A percentile compares a stretch with the other conserved stretches of the same genome.
These are phyloP conservation scores for Paecilomyces fulvus DNA, from an alignment of 2,329 filamentous ascomycete species.

Conservation along the genomic window DNA sequence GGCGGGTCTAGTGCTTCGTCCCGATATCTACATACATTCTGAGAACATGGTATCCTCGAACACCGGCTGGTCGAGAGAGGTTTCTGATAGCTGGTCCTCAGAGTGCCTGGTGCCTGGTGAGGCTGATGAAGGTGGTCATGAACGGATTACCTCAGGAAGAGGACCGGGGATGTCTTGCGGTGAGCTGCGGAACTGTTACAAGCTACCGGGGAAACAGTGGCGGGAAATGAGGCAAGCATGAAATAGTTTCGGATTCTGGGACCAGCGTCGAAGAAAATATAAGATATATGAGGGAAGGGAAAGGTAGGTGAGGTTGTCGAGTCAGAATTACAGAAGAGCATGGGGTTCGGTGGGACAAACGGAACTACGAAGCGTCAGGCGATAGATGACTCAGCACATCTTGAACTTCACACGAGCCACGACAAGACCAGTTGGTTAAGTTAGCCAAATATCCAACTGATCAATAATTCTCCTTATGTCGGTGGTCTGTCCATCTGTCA, in stretches of 20 bases:
- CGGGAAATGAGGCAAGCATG: background rate
- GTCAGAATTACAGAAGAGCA: background rate
- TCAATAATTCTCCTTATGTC: background rate
- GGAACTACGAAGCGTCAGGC: slow-evolving; percentile 12
- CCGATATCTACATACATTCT: slow-evolving; percentile 61
- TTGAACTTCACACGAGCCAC: background rate
- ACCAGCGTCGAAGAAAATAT: background rate
- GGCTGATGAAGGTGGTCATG: background rate
- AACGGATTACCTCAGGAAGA: background rate
- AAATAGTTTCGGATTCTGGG: background rate
- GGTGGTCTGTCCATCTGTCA: background rate
- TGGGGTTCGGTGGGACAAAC: background rate
- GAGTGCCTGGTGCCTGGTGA: background rate
- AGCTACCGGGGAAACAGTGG: background rate
- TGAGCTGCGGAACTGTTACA: background rate
- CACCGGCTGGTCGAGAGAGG: slow-evolving; percentile 2
- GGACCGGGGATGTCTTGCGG: background rate
- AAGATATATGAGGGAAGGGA: background rate
- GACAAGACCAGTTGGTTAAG: background rate
- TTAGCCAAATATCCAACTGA: background rate
- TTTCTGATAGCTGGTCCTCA: background rate
- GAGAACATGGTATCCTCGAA: slow-evolving; percentile 59
- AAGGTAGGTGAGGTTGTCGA: background rate
- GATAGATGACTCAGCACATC: slow-evolving; percentile 28
- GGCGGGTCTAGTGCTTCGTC: slow-evolving; percentile 14